Conservation (phyloP, 139 green algal species). For the Closterium sp. region DNA sequence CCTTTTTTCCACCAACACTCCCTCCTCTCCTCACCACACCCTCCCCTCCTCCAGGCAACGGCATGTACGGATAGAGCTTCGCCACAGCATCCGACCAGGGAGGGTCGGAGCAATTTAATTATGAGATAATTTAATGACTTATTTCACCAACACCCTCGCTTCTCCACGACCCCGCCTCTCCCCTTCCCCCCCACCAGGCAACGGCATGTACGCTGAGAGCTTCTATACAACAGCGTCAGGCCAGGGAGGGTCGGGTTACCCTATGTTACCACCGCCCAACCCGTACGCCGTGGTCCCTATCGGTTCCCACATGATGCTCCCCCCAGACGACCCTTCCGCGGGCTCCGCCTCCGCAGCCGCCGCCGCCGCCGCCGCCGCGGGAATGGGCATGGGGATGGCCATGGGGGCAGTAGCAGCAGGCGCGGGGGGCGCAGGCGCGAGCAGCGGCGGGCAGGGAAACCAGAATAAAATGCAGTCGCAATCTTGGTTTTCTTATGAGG, state of each 20-base stretch:
- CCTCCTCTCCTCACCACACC: too few relatives aligned
- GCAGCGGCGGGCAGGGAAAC: neutral
- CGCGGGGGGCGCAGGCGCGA: too few relatives aligned
- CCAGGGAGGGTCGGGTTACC: neutral
- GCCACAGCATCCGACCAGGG: too few relatives aligned
- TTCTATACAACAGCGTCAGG: neutral
- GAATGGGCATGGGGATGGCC: neutral
- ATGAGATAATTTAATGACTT: too few relatives aligned
- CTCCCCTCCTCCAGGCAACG: too few relatives aligned
- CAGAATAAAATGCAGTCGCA: neutral
- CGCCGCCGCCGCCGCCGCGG: too few relatives aligned
- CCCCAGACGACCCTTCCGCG: neutral
- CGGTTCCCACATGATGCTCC: neutral
- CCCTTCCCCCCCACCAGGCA: too few relatives aligned
- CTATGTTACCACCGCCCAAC: neutral
- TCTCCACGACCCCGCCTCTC: neutral
- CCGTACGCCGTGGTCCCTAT: neutral
- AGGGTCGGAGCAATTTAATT: too few relatives aligned
- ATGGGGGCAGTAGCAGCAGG: neutral
- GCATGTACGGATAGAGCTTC: too few relatives aligned
- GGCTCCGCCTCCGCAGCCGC: neutral
- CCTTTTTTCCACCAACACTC: too few relatives aligned
- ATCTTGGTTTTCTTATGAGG: slow-evolving; percentile 36
- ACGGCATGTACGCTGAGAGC: neutral
- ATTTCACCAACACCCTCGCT: too few relatives aligned